Base-by-base conservation (phyloP, 768 basidiomycete genomes). In the Pluteus cervinus region DNA sequence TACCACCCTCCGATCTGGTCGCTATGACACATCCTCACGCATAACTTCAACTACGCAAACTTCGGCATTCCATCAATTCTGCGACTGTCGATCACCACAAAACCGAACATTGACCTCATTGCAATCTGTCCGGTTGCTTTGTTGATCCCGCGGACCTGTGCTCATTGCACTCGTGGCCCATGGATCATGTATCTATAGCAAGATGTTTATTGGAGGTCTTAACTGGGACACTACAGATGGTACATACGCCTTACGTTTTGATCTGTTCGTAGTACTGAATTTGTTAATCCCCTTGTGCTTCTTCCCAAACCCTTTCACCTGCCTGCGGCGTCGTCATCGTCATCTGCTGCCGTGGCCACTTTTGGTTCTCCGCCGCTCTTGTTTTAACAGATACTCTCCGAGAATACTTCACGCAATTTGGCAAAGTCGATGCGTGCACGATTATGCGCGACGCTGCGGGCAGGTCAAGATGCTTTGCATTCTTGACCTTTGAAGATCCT, bases 221-320 rank as follows among this genome's bases (percentile, higher is more conserved):
- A 96, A 98, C 68, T 99, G 96, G 96, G 94, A 98, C 65, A 98
- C 96, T 53, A 94, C 90, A 59, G 96, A 98, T 75, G 94, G 96
- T 99, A 77, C 45, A 66, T 67, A 63, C 50, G n/a, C n/a, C 54
- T 57, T 48, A 51, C 48, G 60, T 63, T 61, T 60, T 51, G 61
- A 44, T 56, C 37, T 51, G 41, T 49, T 50, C 52, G 47, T 63
- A 54, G 64, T 69, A 69, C 68, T 66, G 60, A 58, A 57, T 43
- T 43, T n/a, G 25, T 18, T 7, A 16, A 12, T 32, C 20, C 30
- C 15, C 14, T 32, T 7, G 14, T 18, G 20, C 20, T 16, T 7
- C 7, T 32, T 7, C 20, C 15, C 9, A 12, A 32, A 14, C 15
- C 15, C 11, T 9, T 46, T 52, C 46, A 46, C 62, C 49, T 49